A percentile compares a stretch with the other conserved stretches of the same genome.
Evolutionary conservation across 441 rosid genomes (phyloP).

Genomic region (Bocquillonia castaneifolia): DNA sequence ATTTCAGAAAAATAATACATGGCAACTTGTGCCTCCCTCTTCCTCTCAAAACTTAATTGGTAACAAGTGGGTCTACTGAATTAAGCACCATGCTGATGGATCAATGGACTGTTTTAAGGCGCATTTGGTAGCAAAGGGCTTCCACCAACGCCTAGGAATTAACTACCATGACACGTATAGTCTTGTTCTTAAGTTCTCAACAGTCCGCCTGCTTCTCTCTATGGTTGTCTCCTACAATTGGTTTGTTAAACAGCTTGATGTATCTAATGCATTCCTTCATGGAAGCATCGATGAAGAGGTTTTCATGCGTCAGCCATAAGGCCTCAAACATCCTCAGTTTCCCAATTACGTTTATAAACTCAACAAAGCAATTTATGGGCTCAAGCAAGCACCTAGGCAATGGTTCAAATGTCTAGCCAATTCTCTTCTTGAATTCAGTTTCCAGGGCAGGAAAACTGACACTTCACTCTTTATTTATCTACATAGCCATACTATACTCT

Average conservation of each 20-base stretch:
- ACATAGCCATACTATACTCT: accelerated
- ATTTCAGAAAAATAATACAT: no score
- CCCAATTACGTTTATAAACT: not conserved
- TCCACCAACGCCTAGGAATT: not conserved
- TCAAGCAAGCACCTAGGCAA: not conserved
- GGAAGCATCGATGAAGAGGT: not conserved
- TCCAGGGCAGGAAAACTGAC: not conserved
- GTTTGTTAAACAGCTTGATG: not conserved
- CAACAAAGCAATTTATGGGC: not conserved
- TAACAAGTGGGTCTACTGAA: not conserved
- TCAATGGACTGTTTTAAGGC: not conserved
- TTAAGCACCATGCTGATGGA: not conserved
- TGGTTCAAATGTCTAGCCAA: not conserved
- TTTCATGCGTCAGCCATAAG: not conserved
- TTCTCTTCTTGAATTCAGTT: not conserved
- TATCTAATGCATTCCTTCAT: not conserved
- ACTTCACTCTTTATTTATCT: not conserved
- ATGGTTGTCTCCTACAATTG: not conserved
- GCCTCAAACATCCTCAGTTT: not conserved
- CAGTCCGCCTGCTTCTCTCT: not conserved
- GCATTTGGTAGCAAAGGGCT: not conserved
- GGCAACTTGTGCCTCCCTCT: no score
- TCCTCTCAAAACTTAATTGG: no score
- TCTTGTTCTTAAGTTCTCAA: not conserved
- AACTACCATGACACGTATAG: not conserved